These are phyloP conservation scores for Alternaria incomplexa DNA, from an alignment of 2,329 filamentous ascomycete species.

Conservation along the genomic window DNA sequence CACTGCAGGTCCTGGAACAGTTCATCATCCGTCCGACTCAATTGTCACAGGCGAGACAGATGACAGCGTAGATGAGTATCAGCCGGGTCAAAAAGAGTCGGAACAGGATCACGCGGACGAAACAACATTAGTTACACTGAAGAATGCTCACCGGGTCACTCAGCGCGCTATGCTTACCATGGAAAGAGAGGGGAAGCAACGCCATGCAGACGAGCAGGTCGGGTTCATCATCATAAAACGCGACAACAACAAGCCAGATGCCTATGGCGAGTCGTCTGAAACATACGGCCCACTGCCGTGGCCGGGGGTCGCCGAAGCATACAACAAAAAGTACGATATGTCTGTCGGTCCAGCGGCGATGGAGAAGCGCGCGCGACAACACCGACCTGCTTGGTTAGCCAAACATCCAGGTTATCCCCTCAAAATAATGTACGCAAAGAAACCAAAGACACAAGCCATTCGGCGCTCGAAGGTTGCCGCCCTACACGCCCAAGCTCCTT, in stretches of 20 bases:
- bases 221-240: constrained; percentile 16
- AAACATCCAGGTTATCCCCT: constrained; percentile 9
- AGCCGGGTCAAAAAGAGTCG: background rate
- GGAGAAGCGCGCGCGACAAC: constrained; percentile 16
- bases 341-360: constrained; percentile 9
- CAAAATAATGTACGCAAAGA: constrained; percentile 12
- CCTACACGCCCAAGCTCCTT: background rate
- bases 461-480: background rate
- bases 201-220: constrained; percentile 9
- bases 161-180: background rate
- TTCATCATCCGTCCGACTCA: background rate
- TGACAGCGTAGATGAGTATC: background rate
- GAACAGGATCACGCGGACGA: background rate
- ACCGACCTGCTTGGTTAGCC: constrained; percentile 6
- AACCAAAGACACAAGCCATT: background rate
- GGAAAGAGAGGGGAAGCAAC: background rate
- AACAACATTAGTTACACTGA: too few species aligned
- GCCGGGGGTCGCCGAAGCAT: constrained; percentile 9
- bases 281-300: constrained; percentile 9
- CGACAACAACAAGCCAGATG: constrained; percentile 18
- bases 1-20: background rate
- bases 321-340: constrained; percentile 11
- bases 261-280: constrained; percentile 11
- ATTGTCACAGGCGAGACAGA: background rate
- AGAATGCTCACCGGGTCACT: background rate